These are phyloP conservation scores for Periconia sp. DNA, from an alignment of 2,329 filamentous ascomycete species.

Conservation along the genomic window DNA sequence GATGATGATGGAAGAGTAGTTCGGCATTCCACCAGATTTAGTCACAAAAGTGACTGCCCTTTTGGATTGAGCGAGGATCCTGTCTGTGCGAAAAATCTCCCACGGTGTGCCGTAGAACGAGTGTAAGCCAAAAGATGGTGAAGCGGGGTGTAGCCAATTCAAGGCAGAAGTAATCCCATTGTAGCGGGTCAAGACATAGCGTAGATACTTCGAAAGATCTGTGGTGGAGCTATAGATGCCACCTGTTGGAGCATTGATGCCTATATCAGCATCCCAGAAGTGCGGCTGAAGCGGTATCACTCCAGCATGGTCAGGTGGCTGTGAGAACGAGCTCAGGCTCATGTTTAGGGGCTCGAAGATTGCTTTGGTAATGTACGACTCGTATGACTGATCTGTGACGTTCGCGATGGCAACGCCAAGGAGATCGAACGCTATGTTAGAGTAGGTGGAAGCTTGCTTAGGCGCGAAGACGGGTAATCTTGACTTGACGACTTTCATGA, in stretches of 20 bases:
- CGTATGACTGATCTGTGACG: constrained; percentile 44
- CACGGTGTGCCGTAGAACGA: constrained; percentile 56
- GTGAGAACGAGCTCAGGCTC: constrained; percentile 32
- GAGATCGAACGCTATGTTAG: constrained; percentile 50
- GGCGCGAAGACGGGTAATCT: constrained; percentile 50
- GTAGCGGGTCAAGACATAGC: constrained; percentile 50
- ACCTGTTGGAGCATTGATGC: constrained; percentile 52
- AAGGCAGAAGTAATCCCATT: constrained; percentile 49
- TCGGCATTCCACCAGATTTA: constrained; percentile 52
- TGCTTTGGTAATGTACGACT: constrained; percentile 44
- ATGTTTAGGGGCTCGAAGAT: constrained; percentile 48
- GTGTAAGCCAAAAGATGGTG: constrained; percentile 41
- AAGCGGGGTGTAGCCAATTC: constrained; percentile 53
- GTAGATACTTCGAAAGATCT: constrained; percentile 52
- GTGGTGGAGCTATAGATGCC: constrained; percentile 50
- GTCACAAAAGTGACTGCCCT: constrained; percentile 53
- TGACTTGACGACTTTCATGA: constrained; percentile 43
- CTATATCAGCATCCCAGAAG: constrained; percentile 51
- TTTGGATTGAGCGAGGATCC: constrained; percentile 43
- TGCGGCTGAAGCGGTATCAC: constrained; percentile 45
- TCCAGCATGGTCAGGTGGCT: constrained; percentile 42
- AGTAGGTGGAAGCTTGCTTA: constrained; percentile 51
- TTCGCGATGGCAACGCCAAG: constrained; percentile 50
- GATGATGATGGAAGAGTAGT: constrained; percentile 50
- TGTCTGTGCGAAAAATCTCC: constrained; percentile 53